Conservation (phyloP, 306 rosid genomes). For the Sesbania bispinosa region DNA sequence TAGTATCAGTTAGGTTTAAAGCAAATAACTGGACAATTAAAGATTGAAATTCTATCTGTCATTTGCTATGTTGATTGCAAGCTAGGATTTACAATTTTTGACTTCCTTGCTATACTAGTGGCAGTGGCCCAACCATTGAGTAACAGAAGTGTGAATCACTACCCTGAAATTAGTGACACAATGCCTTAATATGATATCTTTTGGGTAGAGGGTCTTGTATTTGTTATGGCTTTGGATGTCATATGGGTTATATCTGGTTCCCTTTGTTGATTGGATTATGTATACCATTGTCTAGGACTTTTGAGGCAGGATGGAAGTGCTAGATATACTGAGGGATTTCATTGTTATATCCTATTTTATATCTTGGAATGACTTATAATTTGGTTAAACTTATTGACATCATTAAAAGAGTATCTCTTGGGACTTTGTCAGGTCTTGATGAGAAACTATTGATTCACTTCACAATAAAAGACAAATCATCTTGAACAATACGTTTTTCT, state of each 20-base stretch:
- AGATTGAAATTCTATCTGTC: background rate
- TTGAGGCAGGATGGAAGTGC: background rate
- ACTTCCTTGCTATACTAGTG: background rate
- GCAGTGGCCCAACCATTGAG: background rate
- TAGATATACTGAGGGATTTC: background rate
- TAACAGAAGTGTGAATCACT: background rate
- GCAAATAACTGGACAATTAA: background rate
- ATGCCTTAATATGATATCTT: background rate
- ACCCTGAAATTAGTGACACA: background rate
- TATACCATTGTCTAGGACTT: background rate
- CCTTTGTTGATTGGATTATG: conserved; percentile 4
- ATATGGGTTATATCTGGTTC: background rate
- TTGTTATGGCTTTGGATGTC: background rate
- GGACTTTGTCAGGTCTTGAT: background rate
- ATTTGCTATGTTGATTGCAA: background rate
- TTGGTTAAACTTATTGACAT: background rate
- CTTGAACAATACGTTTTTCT: background rate
- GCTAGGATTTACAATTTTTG: background rate
- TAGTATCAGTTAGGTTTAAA: background rate
- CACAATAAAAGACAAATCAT: background rate
- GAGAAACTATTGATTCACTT: background rate
- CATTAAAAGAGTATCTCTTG: background rate
- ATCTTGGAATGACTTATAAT: background rate
- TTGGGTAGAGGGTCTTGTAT: background rate
- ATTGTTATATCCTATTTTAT: background rate